Conservation (phyloP, 768 basidiomycete species). For the Sutorius australiensis region DNA sequence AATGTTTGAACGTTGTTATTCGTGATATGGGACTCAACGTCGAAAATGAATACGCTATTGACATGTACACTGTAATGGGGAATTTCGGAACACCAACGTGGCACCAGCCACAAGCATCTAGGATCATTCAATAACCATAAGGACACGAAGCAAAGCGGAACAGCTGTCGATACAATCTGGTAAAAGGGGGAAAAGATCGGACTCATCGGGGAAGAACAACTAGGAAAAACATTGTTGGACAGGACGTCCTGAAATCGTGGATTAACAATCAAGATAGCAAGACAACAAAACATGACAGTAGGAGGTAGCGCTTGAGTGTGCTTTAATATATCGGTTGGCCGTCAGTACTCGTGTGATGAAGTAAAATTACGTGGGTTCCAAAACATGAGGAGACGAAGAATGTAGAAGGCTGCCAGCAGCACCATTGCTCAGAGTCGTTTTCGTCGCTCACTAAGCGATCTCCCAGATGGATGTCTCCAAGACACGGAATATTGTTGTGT, state of each 20-base stretch:
- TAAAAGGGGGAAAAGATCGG: conserved; percentile 3
- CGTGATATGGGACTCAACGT: background rate
- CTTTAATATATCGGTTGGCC: conserved; percentile 24
- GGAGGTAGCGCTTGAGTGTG: conserved; percentile 19
- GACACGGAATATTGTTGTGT: conserved; percentile 68
- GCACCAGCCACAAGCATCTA: conserved; percentile 3
- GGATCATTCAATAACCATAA: conserved; percentile 16
- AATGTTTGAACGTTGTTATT: background rate
- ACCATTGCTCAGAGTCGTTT: conserved; percentile 1
- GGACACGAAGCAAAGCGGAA: conserved; percentile 8
- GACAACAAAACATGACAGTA: conserved; percentile 20
- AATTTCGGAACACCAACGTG: background rate
- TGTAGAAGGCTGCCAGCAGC: conserved; percentile 20
- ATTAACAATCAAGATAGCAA: conserved; percentile 16
- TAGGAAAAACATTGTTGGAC: conserved; percentile 13
- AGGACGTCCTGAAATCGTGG: conserved; percentile 4
- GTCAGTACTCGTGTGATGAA: conserved; percentile 7
- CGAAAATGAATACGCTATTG: background rate
- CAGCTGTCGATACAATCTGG: conserved; percentile 28
- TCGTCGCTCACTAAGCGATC: conserved; percentile 40
- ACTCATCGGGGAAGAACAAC: conserved; percentile 2
- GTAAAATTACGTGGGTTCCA: conserved; percentile 9
- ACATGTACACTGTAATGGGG: background rate
- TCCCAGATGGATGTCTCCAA: conserved; percentile 79
- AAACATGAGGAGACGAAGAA: conserved; percentile 3